Conservation (phyloP, 192 early-diverging fungal species). For the Mortierella hygrophila region DNA sequence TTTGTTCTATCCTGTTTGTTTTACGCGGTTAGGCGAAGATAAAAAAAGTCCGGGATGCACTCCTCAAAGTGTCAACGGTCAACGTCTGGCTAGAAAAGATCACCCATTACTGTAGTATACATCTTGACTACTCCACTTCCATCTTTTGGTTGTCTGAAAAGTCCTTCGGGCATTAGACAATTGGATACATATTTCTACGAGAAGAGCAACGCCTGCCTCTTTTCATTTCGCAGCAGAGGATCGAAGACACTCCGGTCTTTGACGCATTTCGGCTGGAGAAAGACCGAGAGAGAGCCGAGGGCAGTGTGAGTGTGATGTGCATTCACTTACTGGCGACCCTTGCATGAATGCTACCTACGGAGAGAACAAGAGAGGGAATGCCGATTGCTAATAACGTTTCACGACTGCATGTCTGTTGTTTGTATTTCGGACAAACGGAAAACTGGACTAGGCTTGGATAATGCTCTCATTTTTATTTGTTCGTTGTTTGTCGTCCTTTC, state of each 20-base stretch:
- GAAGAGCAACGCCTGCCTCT: neutral
- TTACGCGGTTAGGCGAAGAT: neutral
- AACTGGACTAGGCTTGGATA: neutral
- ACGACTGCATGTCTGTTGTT: neutral
- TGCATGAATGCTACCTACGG: neutral
- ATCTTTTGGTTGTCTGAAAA: neutral
- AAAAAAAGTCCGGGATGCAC: conserved; percentile 1
- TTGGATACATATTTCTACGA: neutral
- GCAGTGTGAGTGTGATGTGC: neutral
- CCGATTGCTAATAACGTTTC: conserved; percentile 10
- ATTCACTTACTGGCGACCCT: neutral
- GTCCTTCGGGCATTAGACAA: neutral
- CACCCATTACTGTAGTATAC: neutral
- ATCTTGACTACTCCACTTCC: neutral
- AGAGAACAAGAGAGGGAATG: neutral
- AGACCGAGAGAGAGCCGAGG: neutral
- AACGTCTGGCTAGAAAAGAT: neutral
- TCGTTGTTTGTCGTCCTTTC: neutral
- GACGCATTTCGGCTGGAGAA: neutral
- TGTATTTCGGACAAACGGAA: conserved; percentile 1
- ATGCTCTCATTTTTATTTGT: neutral
- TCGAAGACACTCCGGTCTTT: neutral
- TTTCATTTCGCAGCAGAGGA: neutral
- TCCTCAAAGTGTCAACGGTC: conserved; percentile 10
- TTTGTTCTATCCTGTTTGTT: neutral